Evolutionary conservation across 1,139 yeast genomes (phyloP).

Genomic region (Ogataea hybrid): DNA sequence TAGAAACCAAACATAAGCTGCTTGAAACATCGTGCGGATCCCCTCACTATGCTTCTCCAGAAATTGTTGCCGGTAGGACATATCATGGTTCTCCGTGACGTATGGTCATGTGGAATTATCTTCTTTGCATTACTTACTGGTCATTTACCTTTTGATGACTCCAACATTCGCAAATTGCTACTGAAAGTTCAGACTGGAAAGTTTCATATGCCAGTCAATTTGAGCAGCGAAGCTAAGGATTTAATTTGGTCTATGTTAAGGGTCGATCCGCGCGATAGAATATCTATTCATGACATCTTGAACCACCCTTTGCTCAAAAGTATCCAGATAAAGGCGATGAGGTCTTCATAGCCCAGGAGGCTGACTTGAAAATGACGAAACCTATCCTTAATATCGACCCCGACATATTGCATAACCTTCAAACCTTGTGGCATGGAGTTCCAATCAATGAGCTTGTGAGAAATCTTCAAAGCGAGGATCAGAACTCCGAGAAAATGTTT

Average conservation of each 20-base stretch:
- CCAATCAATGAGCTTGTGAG: slow-evolving; percentile 53
- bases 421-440: slow-evolving; percentile 74
- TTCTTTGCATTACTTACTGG: slow-evolving; percentile 77
- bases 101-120: slow-evolving; percentile 86
- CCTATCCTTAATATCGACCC: slow-evolving; percentile 46
- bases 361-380: slow-evolving; percentile 26
- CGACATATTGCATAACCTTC: slow-evolving; percentile 63
- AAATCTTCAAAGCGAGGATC: slow-evolving; percentile 53
- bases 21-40: slow-evolving; percentile 82
- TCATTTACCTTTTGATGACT: slow-evolving; percentile 79
- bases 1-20: slow-evolving; percentile 68
- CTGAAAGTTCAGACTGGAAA: slow-evolving; percentile 74
- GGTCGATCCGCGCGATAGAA: slow-evolving; percentile 75
- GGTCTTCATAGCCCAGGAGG: slow-evolving; percentile 34
- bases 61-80: slow-evolving; percentile 74
- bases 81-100: slow-evolving; percentile 85
- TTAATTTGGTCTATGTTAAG: slow-evolving; percentile 69
- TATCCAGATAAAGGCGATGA: slow-evolving; percentile 44
- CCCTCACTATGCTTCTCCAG: slow-evolving; percentile 88
- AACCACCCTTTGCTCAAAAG: slow-evolving; percentile 71
- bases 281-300: slow-evolving; percentile 72
- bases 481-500: slow-evolving; percentile 72
- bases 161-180: slow-evolving; percentile 65
- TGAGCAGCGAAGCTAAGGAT: slow-evolving; percentile 68
- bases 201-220: slow-evolving; percentile 68